Evolutionary conservation across 805 yeast species (phyloP).

Genomic region (Saturnispora zaruensis): DNA sequence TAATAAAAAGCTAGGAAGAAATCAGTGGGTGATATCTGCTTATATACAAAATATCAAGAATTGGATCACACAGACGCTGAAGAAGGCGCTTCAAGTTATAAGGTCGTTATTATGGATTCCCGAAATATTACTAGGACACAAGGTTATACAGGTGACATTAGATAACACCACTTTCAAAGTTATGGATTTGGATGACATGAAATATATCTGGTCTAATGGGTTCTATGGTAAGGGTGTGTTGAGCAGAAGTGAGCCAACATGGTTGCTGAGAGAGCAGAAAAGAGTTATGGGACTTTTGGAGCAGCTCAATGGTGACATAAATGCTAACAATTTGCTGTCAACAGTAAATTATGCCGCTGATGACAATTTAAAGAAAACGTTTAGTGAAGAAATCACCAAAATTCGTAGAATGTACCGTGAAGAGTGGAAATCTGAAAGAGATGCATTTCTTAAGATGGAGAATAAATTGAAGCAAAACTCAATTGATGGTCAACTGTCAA

Average conservation of each 20-base stretch:
- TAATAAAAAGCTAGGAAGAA: neutral
- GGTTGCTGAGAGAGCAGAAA: slow-evolving; percentile 60
- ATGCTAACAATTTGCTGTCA: neutral
- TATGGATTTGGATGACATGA: slow-evolving; percentile 37
- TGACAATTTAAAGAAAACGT: slow-evolving; percentile 15
- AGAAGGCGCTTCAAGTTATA: neutral
- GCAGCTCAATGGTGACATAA: slow-evolving; percentile 1
- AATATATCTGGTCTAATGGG: slow-evolving; percentile 68
- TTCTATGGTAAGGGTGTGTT: slow-evolving; percentile 90
- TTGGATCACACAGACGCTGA: neutral
- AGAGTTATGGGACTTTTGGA: slow-evolving; percentile 31
- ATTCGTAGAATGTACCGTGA: slow-evolving; percentile 63
- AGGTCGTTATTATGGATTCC: neutral
- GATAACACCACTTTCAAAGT: slow-evolving; percentile 31
- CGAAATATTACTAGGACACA: neutral
- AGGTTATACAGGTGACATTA: neutral
- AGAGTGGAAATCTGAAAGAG: slow-evolving; percentile 62
- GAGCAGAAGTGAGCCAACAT: slow-evolving; percentile 88
- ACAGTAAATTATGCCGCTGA: neutral
- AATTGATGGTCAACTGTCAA: slow-evolving; percentile 10
- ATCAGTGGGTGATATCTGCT: neutral
- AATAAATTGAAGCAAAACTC: slow-evolving; percentile 24
- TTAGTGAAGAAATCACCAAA: slow-evolving; percentile 73
- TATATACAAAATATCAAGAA: neutral
- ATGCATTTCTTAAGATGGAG: slow-evolving; percentile 43